Evolutionary conservation across 495 filamentous ascomycete species (phyloP).

Genomic region (Paragyromitra xinjiangensis): DNA sequence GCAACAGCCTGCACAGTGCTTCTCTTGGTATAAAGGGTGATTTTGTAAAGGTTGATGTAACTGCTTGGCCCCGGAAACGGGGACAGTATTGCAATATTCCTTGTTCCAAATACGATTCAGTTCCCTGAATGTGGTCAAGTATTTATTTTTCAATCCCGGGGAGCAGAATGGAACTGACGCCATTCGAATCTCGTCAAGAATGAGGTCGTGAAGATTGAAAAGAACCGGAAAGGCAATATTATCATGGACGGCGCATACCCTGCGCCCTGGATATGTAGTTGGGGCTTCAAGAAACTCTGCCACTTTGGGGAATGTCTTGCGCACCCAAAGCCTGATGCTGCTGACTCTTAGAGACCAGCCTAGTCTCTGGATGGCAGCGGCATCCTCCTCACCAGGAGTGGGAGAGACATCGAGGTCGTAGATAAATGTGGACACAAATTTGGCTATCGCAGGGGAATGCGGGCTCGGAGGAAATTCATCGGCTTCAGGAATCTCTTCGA

Average conservation of each 20-base stretch:
- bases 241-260: conserved; percentile 12
- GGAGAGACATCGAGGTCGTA: conserved; percentile 15
- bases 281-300: conserved; percentile 3
- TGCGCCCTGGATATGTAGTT: conserved; percentile 13
- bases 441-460: neutral
- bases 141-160: neutral
- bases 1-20: conserved; percentile 17
- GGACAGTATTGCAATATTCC: neutral
- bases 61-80: neutral
- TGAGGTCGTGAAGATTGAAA: conserved; percentile 24
- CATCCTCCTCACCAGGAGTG: neutral
- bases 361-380: neutral
- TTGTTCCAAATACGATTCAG: conserved; percentile 25
- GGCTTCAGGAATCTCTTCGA: neutral
- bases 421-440: conserved; percentile 4
- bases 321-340: conserved; percentile 5
- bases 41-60: neutral
- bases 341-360: neutral
- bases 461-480: neutral
- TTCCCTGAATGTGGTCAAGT: neutral
- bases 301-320: conserved; percentile 3
- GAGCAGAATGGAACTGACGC: neutral
- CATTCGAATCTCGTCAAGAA: conserved; percentile 1
- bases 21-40: conserved; percentile 3
- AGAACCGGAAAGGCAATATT: neutral